Evolutionary conservation across 129 eudicot species (phyloP).

Genomic region (Flaveria trinervia): DNA sequence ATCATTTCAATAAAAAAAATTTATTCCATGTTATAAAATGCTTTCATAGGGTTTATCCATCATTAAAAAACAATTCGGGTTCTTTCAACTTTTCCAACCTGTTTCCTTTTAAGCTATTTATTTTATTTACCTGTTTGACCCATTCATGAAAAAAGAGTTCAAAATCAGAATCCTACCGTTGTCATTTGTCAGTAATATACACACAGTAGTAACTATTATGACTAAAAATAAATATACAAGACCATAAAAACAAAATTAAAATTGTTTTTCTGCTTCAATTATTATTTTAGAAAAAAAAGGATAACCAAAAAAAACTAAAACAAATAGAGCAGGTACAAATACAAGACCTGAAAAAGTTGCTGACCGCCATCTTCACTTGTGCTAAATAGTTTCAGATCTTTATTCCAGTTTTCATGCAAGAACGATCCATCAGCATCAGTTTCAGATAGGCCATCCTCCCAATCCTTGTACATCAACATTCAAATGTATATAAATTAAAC

Average conservation of each 20-base stretch:
- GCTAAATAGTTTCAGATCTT: slow-evolving; percentile 75
- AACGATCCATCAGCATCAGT: slow-evolving; percentile 95
- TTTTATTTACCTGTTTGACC: not conserved
- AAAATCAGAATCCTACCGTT: not conserved
- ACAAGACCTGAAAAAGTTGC: slow-evolving; percentile 78
- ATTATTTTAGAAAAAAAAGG: too few relatives aligned
- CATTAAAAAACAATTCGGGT: not conserved
- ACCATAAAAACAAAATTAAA: not conserved
- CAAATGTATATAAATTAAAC: slow-evolving; percentile 6
- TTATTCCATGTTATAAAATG: not conserved
- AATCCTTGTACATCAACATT: slow-evolving; percentile 50
- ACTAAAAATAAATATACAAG: not conserved
- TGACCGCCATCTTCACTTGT: slow-evolving; percentile 92
- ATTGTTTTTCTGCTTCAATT: not conserved
- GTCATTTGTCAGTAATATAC: not conserved
- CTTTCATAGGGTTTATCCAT: not conserved
- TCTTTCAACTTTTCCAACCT: not conserved
- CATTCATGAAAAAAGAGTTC: not conserved
- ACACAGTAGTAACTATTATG: not conserved
- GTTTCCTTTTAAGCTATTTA: not conserved
- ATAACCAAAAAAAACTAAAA: too few relatives aligned
- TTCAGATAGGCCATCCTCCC: slow-evolving; percentile 94
- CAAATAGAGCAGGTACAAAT: not conserved
- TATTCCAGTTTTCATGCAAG: slow-evolving; percentile 96
- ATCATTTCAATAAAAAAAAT: not conserved